Percentiles rank a stretch among this genome's conserved stretches.
These are phyloP conservation scores for Thelonectria rubi DNA, from an alignment of 2,329 filamentous ascomycete genomes.

Conservation along the genomic window DNA sequence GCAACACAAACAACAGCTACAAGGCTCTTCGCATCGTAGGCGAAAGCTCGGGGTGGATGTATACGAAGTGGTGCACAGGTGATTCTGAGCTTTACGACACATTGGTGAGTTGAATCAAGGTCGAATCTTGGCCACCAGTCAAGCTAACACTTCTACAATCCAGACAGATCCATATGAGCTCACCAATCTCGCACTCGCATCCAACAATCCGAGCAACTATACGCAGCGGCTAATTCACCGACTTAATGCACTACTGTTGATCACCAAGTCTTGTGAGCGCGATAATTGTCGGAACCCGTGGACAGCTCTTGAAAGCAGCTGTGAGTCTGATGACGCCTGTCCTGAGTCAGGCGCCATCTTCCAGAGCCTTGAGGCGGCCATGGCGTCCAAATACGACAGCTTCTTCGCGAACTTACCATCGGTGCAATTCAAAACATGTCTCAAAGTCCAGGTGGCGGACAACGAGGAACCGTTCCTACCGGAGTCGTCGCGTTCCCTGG, in stretches of 20 bases:
- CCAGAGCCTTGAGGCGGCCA: constrained; percentile 11
- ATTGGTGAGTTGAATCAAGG: constrained; percentile 48
- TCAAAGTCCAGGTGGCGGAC: constrained; percentile 18
- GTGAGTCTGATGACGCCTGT: not conserved
- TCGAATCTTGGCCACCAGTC: not conserved
- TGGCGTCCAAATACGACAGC: constrained; percentile 16
- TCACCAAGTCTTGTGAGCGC: constrained; percentile 67
- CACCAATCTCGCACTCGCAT: constrained; percentile 11
- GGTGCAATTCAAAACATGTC: constrained; percentile 23
- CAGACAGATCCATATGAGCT: constrained; percentile 23
- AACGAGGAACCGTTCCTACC: constrained; percentile 23
- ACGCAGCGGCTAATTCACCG: constrained; percentile 51
- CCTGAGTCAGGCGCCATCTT: constrained; percentile 9
- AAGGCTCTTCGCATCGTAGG: constrained; percentile 59
- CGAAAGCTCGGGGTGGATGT: constrained; percentile 60
- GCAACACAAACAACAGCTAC: constrained; percentile 58
- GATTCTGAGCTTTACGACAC: constrained; percentile 60
- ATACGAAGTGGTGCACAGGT: constrained; percentile 64
- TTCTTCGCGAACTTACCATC: constrained; percentile 21
- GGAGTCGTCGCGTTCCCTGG: constrained; percentile 6
- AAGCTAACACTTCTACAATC: not conserved
- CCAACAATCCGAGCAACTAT: constrained; percentile 14
- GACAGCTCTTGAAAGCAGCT: constrained; percentile 44
- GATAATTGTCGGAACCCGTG: constrained; percentile 62
- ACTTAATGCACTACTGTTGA: constrained; percentile 65